A percentile compares a stretch with the other conserved stretches of the same genome.
These are phyloP conservation scores for Spiromastix sp. DNA, from an alignment of 2,329 filamentous ascomycete species.

Conservation along the genomic window DNA sequence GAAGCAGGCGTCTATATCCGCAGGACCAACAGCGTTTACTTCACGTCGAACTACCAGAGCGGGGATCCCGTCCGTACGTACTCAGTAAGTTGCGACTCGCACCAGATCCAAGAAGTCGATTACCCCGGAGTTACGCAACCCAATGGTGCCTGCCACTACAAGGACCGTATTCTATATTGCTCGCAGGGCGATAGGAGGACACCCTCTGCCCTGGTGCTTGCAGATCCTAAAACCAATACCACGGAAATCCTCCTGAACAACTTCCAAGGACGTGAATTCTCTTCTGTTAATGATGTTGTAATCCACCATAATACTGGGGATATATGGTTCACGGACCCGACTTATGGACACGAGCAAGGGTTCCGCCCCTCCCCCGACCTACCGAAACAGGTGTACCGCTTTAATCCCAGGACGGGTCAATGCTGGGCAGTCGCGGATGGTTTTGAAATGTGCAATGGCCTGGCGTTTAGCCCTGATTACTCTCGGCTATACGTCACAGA, in stretches of 20 bases:
- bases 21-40: constrained; percentile 22
- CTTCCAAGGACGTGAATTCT: constrained; percentile 28
- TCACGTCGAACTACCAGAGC: constrained; percentile 28
- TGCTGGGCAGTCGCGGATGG: constrained; percentile 29
- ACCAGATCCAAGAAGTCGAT: constrained; percentile 10
- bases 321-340: constrained; percentile 31
- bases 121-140: constrained; percentile 8
- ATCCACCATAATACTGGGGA: constrained; percentile 24
- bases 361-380: constrained; percentile 24
- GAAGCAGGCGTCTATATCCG: constrained; percentile 35
- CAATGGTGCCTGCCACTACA: constrained; percentile 11
- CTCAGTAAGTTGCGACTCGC: constrained; percentile 9
- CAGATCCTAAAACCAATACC: constrained; percentile 16
- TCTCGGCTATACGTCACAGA: constrained; percentile 32
- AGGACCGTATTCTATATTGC: constrained; percentile 32
- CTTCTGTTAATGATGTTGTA: constrained; percentile 29
- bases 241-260: constrained; percentile 19
- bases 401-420: constrained; percentile 22
- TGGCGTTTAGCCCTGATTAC: constrained; percentile 32
- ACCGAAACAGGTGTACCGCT: constrained; percentile 31
- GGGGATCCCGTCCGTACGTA: constrained; percentile 17
- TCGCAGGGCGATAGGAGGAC: constrained; percentile 26
- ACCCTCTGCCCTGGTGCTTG: constrained; percentile 13
- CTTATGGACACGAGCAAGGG: constrained; percentile 26
- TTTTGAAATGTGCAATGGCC: constrained; percentile 33